These are phyloP conservation scores for Ceratocystis smalleyi DNA, from an alignment of 2,329 filamentous ascomycete genomes.

Conservation along the genomic window DNA sequence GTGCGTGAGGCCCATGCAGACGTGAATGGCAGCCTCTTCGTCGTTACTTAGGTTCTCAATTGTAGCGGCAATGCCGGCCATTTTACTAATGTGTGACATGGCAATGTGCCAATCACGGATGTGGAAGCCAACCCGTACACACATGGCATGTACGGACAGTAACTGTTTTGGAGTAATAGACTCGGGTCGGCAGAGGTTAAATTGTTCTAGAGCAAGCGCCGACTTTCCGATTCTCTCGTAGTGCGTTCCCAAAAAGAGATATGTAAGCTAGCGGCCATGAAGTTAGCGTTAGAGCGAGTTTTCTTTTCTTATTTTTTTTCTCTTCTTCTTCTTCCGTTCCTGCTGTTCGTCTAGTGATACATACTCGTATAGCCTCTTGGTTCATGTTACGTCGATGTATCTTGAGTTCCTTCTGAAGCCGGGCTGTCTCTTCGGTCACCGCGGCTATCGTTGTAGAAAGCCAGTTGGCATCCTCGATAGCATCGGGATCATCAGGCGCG, in stretches of 20 bases:
- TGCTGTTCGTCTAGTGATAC: too few relatives aligned
- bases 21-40: conserved; percentile 21
- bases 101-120: conserved; percentile 63
- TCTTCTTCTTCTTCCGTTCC: too few relatives aligned
- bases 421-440: conserved; percentile 53
- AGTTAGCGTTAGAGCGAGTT: neutral
- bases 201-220: conserved; percentile 57
- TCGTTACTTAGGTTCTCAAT: conserved; percentile 20
- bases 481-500: conserved; percentile 52
- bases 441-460: conserved; percentile 48
- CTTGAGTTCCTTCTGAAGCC: conserved; percentile 73
- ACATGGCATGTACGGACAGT: conserved; percentile 62
- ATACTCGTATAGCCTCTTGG: conserved; percentile 36
- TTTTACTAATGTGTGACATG: conserved; percentile 45
- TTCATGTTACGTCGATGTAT: conserved; percentile 94
- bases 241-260: conserved; percentile 80
- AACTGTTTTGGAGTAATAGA: conserved; percentile 74
- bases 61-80: conserved; percentile 31
- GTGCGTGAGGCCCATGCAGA: conserved; percentile 37
- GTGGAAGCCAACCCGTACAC: conserved; percentile 61
- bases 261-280: conserved; percentile 22
- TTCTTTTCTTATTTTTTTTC: too few relatives aligned
- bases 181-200: conserved; percentile 75
- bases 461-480: conserved; percentile 56
- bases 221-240: conserved; percentile 66